Base-by-base conservation (phyloP, 2,329 filamentous ascomycete species). In the Aaosphaeria arxii region DNA sequence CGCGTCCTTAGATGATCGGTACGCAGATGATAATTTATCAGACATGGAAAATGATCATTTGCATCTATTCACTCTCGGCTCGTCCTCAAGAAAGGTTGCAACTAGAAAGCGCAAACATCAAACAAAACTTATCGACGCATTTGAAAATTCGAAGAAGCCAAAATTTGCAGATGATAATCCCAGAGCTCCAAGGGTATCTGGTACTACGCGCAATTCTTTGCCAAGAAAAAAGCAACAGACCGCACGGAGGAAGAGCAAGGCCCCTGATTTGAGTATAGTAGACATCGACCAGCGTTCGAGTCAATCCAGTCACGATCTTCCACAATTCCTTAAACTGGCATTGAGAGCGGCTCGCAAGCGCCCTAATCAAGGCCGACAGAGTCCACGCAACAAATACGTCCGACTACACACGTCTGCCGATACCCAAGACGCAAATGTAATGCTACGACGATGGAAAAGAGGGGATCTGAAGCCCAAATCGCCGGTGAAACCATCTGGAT, bases 301-400 rank as follows among this genome's bases (percentile, higher is more conserved):
- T 17, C 54, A 53, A 4, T 46, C 57, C 39, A 54, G 53, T 31
- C 48, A 56, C 48, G 54, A 72, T 6, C 68, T 74, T 35, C 79
- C 82, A 6, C 74, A 74, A 24, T 85, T 85, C 46, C 66, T 85
- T 5, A 74, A 74, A 45, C 61, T 86, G 48, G 82, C 82, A 32
- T 73, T 74, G 30, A 76, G 82, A 50, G 71, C 74, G 55, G 78
- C 74, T 43, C 75, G 77, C 6, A 72, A 69, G 38, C 71, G 73
- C 42, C 61, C 67, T 28, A 74, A 81, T 56, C 59, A 68, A 56
- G 80, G 76, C 33, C 74, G 80, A 46, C 74, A 77, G 54, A 79
- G 75, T 40, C 80, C 77, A 11, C 71, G 68, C 24, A 66, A 69
- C 43, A 83, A 84, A 55, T 69, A 77, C 35, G 71, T 84, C 43